These are phyloP conservation scores for Xenosphaeropsis pyriputrescens DNA, from an alignment of 2,329 filamentous ascomycete species.

Conservation along the genomic window DNA sequence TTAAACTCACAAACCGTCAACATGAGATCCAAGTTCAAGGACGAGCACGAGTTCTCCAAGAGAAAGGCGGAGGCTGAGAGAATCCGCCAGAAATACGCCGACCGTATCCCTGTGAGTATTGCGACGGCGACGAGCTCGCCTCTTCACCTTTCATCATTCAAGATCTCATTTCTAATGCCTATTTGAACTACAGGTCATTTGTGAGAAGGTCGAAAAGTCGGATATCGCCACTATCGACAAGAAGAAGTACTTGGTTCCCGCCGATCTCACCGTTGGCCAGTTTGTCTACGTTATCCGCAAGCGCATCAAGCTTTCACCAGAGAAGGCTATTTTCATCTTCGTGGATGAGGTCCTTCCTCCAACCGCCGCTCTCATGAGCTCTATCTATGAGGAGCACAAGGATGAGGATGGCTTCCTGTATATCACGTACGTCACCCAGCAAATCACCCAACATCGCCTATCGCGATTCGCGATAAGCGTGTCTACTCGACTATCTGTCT, in stretches of 20 bases:
- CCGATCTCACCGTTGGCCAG: conserved; percentile 95
- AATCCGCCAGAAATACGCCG: conserved; percentile 84
- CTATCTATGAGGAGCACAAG: conserved; percentile 69
- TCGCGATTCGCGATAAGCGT: too few relatives aligned
- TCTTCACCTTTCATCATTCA: conserved; percentile 16
- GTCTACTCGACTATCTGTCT: too few relatives aligned
- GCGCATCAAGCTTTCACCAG: conserved; percentile 97
- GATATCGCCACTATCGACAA: conserved; percentile 99
- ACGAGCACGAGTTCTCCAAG: conserved; percentile 99
- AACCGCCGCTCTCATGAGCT: conserved; percentile 95
- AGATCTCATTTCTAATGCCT: conserved; percentile 9
- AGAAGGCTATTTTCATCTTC: conserved; percentile 99
- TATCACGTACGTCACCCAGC: conserved; percentile 71
- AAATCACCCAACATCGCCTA: background rate
- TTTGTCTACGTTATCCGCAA: conserved; percentile 99
- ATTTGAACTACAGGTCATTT: conserved; percentile 61
- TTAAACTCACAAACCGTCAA: conserved; percentile 27
- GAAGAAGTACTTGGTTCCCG: conserved; percentile 98
- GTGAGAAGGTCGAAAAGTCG: conserved; percentile 98
- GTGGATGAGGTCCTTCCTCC: conserved; percentile 96
- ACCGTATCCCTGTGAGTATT: conserved; percentile 84
- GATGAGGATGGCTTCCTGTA: conserved; percentile 69
- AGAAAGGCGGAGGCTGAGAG: conserved; percentile 99
- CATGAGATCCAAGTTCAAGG: conserved; percentile 99
- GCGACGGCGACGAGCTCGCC: background rate